These are phyloP conservation scores for Stropharia rugosoannulata DNA, from an alignment of 768 basidiomycete genomes.

Conservation along the genomic window DNA sequence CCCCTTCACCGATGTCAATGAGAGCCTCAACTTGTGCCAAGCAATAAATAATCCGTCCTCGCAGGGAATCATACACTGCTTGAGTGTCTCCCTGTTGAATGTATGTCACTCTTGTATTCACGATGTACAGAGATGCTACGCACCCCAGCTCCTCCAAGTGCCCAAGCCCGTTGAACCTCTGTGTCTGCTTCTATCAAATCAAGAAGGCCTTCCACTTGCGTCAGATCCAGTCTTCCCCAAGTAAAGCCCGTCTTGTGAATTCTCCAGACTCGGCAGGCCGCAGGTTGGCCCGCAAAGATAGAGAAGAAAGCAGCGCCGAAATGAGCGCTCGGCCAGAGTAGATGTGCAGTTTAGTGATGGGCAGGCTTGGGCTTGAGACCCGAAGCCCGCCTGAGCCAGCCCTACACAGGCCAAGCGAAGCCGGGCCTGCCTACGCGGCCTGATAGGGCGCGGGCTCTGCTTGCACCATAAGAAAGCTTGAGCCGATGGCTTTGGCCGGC, in stretches of 20 bases:
- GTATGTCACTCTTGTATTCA: conserved; percentile 5
- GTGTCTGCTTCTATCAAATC: conserved; percentile 91
- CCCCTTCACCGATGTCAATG: conserved; percentile 92
- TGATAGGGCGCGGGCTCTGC: too few relatives aligned
- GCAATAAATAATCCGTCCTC: conserved; percentile 66
- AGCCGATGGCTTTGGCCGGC: too few relatives aligned
- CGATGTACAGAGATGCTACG: conserved; percentile 22
- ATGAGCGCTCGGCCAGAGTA: conserved; percentile 87
- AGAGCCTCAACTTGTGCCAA: conserved; percentile 83
- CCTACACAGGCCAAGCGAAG: too few relatives aligned
- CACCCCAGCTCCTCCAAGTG: conserved; percentile 68
- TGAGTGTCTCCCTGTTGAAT: conserved; percentile 57
- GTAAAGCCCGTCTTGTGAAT: conserved; percentile 83
- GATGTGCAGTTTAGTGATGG: conserved; percentile 82
- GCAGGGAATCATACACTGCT: conserved; percentile 59
- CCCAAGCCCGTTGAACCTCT: conserved; percentile 74
- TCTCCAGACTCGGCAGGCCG: conserved; percentile 86
- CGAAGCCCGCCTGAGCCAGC: too few relatives aligned
- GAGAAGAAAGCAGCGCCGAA: conserved; percentile 61
- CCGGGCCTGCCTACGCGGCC: too few relatives aligned
- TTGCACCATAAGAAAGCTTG: too few relatives aligned
- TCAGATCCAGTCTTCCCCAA: conserved; percentile 83
- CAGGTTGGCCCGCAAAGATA: conserved; percentile 59
- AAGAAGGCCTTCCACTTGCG: conserved; percentile 85
- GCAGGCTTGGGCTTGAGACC: too few relatives aligned